phyloP scores from a whole-genome alignment of 1,284 basidiomycete species.

The Amylostereum areolatum region DNA sequence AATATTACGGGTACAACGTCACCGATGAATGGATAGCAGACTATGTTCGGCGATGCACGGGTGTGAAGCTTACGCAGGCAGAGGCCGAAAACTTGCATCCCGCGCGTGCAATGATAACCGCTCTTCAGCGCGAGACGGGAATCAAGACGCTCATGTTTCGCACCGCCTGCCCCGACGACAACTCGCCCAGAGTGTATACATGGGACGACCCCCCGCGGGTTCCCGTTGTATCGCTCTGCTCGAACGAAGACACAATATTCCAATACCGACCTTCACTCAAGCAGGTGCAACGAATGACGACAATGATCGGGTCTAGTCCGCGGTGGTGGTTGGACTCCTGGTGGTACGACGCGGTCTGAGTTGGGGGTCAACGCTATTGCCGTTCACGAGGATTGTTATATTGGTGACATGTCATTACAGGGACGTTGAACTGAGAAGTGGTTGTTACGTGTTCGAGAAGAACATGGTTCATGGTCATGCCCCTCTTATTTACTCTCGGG shows the following conservation, averaged over 20 bases:
- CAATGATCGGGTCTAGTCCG: not conserved
- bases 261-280: not conserved
- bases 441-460: too few relatives aligned
- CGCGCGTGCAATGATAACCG: not conserved
- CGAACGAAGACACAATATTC: not conserved
- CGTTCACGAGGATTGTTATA: too few relatives aligned
- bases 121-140: not conserved
- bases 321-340: not conserved
- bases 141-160: not conserved
- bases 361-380: too few relatives aligned
- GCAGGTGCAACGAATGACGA: not conserved
- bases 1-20: not conserved
- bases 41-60: not conserved
- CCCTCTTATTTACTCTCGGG: too few relatives aligned
- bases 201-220: not conserved
- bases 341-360: too few relatives aligned
- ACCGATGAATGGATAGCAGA: constrained; percentile 1
- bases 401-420: too few relatives aligned
- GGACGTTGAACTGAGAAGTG: too few relatives aligned
- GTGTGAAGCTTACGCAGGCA: not conserved
- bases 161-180: not conserved
- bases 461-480: too few relatives aligned
- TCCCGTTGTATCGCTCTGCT: not conserved
- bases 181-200: not conserved
- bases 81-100: not conserved